These are phyloP conservation scores for Rossbeevera mucosa DNA, from an alignment of 768 basidiomycete species.

Conservation along the genomic window DNA sequence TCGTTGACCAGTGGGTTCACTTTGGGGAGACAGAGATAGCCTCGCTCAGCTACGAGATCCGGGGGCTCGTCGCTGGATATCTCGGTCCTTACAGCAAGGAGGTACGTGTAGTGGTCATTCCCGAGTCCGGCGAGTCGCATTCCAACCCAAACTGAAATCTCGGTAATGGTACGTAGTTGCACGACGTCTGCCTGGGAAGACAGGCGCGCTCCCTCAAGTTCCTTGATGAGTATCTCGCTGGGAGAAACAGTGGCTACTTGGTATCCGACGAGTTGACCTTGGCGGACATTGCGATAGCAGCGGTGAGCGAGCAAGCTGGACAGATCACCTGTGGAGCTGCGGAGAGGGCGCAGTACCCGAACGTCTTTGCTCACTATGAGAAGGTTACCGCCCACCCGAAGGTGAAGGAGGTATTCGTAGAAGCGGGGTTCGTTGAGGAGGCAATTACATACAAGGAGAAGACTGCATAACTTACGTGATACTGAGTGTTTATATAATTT, in stretches of 20 bases:
- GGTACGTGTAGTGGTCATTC: conserved; percentile 3
- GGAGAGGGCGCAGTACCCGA: conserved; percentile 25
- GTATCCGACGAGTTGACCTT: conserved; percentile 22
- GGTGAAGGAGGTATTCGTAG: conserved; percentile 17
- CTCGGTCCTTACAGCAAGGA: conserved; percentile 24
- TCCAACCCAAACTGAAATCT: not conserved
- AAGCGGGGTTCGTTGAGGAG: conserved; percentile 18
- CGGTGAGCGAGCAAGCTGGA: conserved; percentile 19
- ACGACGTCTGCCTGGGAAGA: conserved; percentile 11
- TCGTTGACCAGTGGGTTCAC: conserved; percentile 31
- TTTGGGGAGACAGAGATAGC: conserved; percentile 28
- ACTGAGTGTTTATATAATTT: too few species aligned
- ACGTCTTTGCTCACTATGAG: conserved; percentile 24
- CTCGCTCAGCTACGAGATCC: conserved; percentile 16
- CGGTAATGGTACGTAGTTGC: conserved; percentile 8
- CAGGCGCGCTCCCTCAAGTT: conserved; percentile 21
- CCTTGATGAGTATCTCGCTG: conserved; percentile 24
- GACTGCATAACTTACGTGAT: conserved; percentile 2
- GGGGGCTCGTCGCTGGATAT: conserved; percentile 13
- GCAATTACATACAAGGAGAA: conserved; percentile 8
- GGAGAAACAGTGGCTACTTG: conserved; percentile 19
- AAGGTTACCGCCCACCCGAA: conserved; percentile 18
- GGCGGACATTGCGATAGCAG: conserved; percentile 25
- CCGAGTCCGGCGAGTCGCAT: not conserved
- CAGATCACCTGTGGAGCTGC: conserved; percentile 22